phyloP scores from a whole-genome alignment of 768 basidiomycete species.

The Trametes elegans region DNA sequence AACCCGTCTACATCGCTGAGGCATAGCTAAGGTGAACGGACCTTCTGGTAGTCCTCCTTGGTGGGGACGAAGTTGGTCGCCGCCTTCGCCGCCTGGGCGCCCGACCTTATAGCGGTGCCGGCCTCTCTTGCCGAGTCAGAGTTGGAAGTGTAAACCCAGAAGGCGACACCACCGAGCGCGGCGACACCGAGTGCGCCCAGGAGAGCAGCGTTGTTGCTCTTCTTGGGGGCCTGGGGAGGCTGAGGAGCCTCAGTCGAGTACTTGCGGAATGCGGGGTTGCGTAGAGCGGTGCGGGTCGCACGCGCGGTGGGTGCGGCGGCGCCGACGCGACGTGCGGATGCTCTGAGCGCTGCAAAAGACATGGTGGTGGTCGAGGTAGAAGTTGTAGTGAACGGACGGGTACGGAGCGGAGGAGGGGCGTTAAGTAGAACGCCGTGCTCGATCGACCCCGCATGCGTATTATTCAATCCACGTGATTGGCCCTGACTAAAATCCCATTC shows the following conservation, averaged over 20 bases:
- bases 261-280: slow-evolving; percentile 48
- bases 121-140: slow-evolving; percentile 49
- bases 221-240: slow-evolving; percentile 36
- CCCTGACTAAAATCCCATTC: slow-evolving; percentile 11
- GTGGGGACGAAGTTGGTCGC: slow-evolving; percentile 70
- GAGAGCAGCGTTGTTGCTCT: slow-evolving; percentile 54
- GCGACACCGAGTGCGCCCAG: slow-evolving; percentile 61
- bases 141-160: slow-evolving; percentile 52
- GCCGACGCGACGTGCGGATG: slow-evolving; percentile 46
- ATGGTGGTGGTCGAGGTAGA: slow-evolving; percentile 35
- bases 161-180: slow-evolving; percentile 59
- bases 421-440: slow-evolving; percentile 1
- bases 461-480: slow-evolving; percentile 16
- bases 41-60: slow-evolving; percentile 90
- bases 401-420: neutral
- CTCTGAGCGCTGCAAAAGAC: slow-evolving; percentile 56
- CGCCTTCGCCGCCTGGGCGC: slow-evolving; percentile 58
- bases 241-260: slow-evolving; percentile 48
- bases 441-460: slow-evolving; percentile 2
- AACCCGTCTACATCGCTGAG: neutral
- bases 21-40: slow-evolving; percentile 23
- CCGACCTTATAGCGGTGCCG: slow-evolving; percentile 56
- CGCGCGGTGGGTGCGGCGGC: slow-evolving; percentile 28
- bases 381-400: neutral
- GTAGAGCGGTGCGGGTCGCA: slow-evolving; percentile 25